These are phyloP conservation scores for Agaricus subrufescens DNA, from an alignment of 768 basidiomycete genomes.

Conservation along the genomic window DNA sequence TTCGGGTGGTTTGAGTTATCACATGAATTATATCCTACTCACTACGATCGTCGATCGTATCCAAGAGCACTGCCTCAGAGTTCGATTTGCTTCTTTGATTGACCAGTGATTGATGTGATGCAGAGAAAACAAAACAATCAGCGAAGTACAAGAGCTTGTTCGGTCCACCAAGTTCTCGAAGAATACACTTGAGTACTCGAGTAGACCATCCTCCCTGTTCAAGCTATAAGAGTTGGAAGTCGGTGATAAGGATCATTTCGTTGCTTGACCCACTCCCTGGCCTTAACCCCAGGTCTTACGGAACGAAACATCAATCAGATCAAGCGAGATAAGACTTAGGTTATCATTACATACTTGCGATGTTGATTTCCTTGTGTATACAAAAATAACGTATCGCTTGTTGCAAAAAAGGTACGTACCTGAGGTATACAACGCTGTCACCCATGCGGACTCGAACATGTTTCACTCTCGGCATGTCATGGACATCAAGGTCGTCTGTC, in stretches of 20 bases:
- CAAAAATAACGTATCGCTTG: too few species aligned
- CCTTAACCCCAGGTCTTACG: slow-evolving; percentile 42
- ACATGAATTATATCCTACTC: too few species aligned
- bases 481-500: slow-evolving; percentile 79
- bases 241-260: too few species aligned
- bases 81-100: too few species aligned
- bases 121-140: too few species aligned
- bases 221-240: too few species aligned
- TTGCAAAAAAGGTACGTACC: slow-evolving; percentile 34
- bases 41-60: too few species aligned
- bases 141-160: slow-evolving; percentile 67
- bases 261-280: slow-evolving; percentile 58
- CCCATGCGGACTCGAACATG: slow-evolving; percentile 73
- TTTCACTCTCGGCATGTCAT: slow-evolving; percentile 60
- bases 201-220: slow-evolving; percentile 71
- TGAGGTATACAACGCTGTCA: slow-evolving; percentile 71
- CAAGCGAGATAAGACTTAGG: neutral
- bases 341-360: slow-evolving; percentile 47
- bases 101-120: too few species aligned
- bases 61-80: too few species aligned
- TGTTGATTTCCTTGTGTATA: slow-evolving; percentile 58
- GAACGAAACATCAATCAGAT: neutral
- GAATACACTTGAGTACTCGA: slow-evolving; percentile 74
- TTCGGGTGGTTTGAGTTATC: too few species aligned
- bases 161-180: slow-evolving; percentile 72